Evolutionary conservation across 164 flowering plant species (phyloP), one percentile per base, ranked within the genome.

Genomic region (Nelumbo lutea): DNA sequence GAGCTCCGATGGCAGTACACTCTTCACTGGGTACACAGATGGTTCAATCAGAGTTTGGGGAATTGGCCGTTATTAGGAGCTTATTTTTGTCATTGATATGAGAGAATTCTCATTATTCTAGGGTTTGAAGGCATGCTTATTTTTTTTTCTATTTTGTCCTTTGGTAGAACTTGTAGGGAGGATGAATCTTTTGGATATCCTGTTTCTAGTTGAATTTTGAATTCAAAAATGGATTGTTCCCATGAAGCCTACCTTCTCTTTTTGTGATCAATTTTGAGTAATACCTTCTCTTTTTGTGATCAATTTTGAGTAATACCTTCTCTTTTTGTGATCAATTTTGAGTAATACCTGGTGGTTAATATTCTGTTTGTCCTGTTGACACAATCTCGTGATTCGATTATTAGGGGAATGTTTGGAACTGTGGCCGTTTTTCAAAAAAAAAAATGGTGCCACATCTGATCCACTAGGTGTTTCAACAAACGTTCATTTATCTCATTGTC

Each of bases 1-100:
- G 93, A 88, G 89, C 64, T 79, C 84, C 0, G 90, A 88, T 77
- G 93, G 93, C 55, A 86, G 88, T 79, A 86, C 88, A 4, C 73
- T 88, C 76, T 88, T 82, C 63, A 82, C 84, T 64, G 89, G 93
- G 4, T 88, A 86, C 73, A 82, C 90, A 0, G 93, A 88, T 67
- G 89, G 90, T 63, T 79, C 83, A 11, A 77, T 88, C 76, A 84
- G 93, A 72, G 93, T 85, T 3, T 88, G 87, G 85, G 83, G 82
- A 1, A 78, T 86, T 66, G 90, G 88, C 7, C 87, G 87, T 65
- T 82, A 77, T 58, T 84, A 82, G 78, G 44, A 59, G 6, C 39
- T 42, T 52, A 0, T 41, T 40, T 2, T 13, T 0, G 53, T 13
- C 8, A 6, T 50, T 50, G 11, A 3, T 3, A 50, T 50, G 8